A percentile compares a stretch with the other conserved stretches of the same genome.
These are phyloP conservation scores for Komagataella kurtzmanii DNA, from an alignment of 805 yeast species.

Conservation along the genomic window DNA sequence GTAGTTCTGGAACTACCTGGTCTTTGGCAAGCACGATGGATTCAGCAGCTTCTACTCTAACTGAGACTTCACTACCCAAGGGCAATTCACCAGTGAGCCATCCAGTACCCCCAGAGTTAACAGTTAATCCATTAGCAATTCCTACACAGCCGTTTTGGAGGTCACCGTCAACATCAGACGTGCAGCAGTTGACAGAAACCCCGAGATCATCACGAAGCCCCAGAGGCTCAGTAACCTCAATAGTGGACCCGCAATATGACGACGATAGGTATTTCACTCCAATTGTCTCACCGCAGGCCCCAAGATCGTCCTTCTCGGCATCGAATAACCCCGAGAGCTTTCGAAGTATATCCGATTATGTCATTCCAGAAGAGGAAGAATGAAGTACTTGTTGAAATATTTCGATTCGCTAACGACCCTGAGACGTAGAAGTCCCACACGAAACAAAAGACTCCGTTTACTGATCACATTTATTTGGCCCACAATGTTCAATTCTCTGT, in stretches of 20 bases:
- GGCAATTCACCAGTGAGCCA: neutral
- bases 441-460: neutral
- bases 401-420: neutral
- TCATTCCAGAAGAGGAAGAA: neutral
- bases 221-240: conserved; percentile 44
- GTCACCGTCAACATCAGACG: neutral
- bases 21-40: neutral
- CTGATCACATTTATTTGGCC: neutral
- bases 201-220: conserved; percentile 31
- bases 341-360: neutral
- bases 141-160: neutral
- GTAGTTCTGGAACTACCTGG: neutral
- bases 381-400: neutral
- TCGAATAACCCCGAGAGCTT: neutral
- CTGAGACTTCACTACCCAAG: neutral
- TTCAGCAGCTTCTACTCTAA: neutral
- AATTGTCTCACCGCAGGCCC: neutral
- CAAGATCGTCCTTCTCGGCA: neutral
- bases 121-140: neutral
- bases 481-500: neutral
- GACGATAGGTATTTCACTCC: neutral
- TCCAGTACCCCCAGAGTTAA: neutral
- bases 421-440: neutral
- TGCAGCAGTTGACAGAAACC: conserved; percentile 15
- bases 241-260: conserved; percentile 33